Base-by-base conservation (phyloP, 2,329 filamentous ascomycete species). In the Thielaviopsis cerberus region DNA sequence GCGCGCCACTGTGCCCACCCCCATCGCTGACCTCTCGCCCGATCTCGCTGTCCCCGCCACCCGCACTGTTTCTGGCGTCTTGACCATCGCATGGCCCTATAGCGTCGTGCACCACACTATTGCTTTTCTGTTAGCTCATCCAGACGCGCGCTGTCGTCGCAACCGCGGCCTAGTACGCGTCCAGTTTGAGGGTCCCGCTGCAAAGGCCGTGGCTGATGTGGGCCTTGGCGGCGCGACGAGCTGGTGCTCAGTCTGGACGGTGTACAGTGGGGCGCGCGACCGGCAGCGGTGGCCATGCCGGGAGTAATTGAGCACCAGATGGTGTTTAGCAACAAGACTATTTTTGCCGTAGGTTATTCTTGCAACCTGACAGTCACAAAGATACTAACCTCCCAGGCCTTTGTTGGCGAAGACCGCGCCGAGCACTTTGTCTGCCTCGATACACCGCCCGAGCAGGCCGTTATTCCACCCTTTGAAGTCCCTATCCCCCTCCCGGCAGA, bases 21-120 rank as follows among this genome's bases (percentile, higher is more conserved):
- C 79, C 20, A 83, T 84, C 63, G 73, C 80, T 7, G 71, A 78
- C 61, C 72, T 84, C 34, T 67, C 64, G 34, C 78, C 80, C 5
- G 70, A 73, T 8, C 64, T 81, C 5, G 58, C 69, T 15, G 67
- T 74, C 13, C 67, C 69, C 24, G 59, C 65, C 1, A 67, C 70
- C 5, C 71, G 71, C 61, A 71, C 73, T 13, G 70, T 95, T 30
- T 77, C 80, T 59, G 89, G 86, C 45, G 75, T 86, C 17, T 80
- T 96, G 23, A 91, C 88, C 8, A 80, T 97, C 37, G 82, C 88
- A 59, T 97, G 91, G 90, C 91, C 91, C 0, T 96, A 88, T 69
- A 95, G 86, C 63, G 85, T 85, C 23, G 81, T 88, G 25, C 85
- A 79, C 27, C 79, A 78, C 57, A 82, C 82, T 45, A 78, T 89